phyloP scores from a whole-genome alignment of 2,329 filamentous ascomycete genomes.

The Aureobasidium pullulans region DNA sequence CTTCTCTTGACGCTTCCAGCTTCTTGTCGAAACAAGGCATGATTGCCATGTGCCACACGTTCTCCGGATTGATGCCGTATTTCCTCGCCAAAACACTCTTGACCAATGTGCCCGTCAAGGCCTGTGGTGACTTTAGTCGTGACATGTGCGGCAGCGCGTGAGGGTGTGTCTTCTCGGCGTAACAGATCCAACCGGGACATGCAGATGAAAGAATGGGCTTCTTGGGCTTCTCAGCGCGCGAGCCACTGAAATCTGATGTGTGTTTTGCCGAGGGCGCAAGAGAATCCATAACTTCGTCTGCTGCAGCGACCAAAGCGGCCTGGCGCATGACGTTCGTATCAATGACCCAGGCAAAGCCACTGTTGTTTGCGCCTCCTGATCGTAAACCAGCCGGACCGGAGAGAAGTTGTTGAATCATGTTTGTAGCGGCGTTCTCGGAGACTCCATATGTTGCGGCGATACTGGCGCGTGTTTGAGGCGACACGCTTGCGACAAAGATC shows the following conservation, averaged over 20 bases:
- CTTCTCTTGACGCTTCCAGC: slow-evolving; percentile 85
- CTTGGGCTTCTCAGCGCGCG: slow-evolving; percentile 40
- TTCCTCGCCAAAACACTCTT: slow-evolving; percentile 75
- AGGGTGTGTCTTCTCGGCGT: slow-evolving; percentile 95
- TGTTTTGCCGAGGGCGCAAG: slow-evolving; percentile 29
- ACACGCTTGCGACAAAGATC: slow-evolving; percentile 86
- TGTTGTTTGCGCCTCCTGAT: slow-evolving; percentile 62
- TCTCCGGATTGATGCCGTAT: slow-evolving; percentile 64
- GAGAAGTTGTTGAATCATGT: slow-evolving; percentile 77
- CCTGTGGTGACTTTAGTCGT: slow-evolving; percentile 86
- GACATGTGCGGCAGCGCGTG: slow-evolving; percentile 88
- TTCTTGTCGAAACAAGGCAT: slow-evolving; percentile 99
- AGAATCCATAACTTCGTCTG: slow-evolving; percentile 38
- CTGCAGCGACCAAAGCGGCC: slow-evolving; percentile 62
- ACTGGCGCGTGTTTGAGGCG: slow-evolving; percentile 83
- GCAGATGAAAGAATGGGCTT: slow-evolving; percentile 74
- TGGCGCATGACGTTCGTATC: slow-evolving; percentile 82
- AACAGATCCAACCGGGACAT: slow-evolving; percentile 97
- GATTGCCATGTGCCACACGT: slow-evolving; percentile 88
- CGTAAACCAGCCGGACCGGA: slow-evolving; percentile 62
- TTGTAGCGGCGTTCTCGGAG: slow-evolving; percentile 64
- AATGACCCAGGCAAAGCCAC: slow-evolving; percentile 79
- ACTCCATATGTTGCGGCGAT: slow-evolving; percentile 76
- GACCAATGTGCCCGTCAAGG: slow-evolving; percentile 78
- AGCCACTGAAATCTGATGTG: slow-evolving; percentile 14